phyloP scores from a whole-genome alignment of 1,284 basidiomycete genomes.

The Malassezia cuniculi region DNA sequence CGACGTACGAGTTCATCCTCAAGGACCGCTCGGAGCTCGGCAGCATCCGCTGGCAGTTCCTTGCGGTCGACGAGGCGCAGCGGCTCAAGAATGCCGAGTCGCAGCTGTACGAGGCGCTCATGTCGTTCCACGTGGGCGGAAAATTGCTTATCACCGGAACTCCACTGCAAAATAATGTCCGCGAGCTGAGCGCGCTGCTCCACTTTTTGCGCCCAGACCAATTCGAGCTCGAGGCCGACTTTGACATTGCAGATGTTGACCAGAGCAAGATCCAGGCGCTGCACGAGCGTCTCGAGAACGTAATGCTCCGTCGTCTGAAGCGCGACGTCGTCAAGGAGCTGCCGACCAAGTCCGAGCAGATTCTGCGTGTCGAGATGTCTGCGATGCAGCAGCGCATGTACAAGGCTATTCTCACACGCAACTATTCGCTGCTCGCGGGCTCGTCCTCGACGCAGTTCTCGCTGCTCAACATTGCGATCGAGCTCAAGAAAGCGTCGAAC shows the following conservation, averaged over 20 bases:
- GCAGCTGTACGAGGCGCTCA: constrained; percentile 86
- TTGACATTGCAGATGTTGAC: constrained; percentile 58
- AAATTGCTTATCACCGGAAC: constrained; percentile 96
- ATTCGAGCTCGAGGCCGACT: constrained; percentile 69
- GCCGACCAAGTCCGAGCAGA: constrained; percentile 95
- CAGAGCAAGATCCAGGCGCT: constrained; percentile 61
- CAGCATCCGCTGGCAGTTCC: constrained; percentile 93
- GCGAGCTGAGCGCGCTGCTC: constrained; percentile 89
- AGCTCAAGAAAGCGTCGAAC: constrained; percentile 51
- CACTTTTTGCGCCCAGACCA: constrained; percentile 98
- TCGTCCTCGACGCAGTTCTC: constrained; percentile 67
- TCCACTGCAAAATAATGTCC: constrained; percentile 96
- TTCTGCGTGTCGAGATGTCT: constrained; percentile 94
- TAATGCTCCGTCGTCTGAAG: constrained; percentile 92
- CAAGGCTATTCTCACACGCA: constrained; percentile 95
- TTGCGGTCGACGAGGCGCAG: constrained; percentile 99
- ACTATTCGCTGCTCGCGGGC: constrained; percentile 79
- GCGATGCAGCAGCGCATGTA: constrained; percentile 95
- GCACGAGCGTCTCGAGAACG: constrained; percentile 77
- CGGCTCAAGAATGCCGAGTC: constrained; percentile 95
- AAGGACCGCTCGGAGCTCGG: constrained; percentile 81
- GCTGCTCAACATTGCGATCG: constrained; percentile 49
- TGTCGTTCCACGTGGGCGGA: constrained; percentile 73
- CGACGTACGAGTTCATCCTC: constrained; percentile 98
- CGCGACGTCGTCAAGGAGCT: constrained; percentile 92